Conservation (phyloP, 345 rosid genomes). For the Mangifera indica region DNA sequence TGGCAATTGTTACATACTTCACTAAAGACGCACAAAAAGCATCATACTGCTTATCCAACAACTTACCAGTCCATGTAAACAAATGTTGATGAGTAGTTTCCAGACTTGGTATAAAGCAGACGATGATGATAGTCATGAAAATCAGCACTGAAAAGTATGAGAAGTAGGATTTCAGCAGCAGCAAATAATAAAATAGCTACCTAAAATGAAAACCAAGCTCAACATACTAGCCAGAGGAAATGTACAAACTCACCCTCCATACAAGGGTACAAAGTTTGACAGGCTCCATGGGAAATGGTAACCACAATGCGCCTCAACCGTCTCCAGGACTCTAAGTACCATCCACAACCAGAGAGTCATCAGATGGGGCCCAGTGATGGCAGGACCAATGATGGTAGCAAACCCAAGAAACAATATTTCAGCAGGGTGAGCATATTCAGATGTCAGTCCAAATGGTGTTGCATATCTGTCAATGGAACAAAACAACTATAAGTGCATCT, state of each 20-base stretch:
- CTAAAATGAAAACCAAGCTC: not conserved
- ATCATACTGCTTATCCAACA: not conserved
- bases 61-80: constrained; percentile 95
- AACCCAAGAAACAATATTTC: constrained; percentile 94
- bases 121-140: constrained; percentile 99
- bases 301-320: constrained; percentile 99
- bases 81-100: constrained; percentile 94
- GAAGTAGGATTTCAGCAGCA: constrained; percentile 12
- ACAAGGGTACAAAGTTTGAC: constrained; percentile 85
- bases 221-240: not conserved
- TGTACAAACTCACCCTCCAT: constrained; percentile 79
- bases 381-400: constrained; percentile 93
- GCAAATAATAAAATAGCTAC: constrained; percentile 7
- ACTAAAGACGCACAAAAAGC: constrained; percentile 6
- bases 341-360: constrained; percentile 93
- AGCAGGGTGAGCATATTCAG: constrained; percentile 98
- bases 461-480: constrained; percentile 59
- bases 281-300: constrained; percentile 99
- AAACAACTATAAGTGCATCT: constrained; percentile 14
- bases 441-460: constrained; percentile 96
- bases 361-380: constrained; percentile 94
- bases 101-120: constrained; percentile 90
- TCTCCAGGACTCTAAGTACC: constrained; percentile 86
- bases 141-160: constrained; percentile 66
- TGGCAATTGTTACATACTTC: constrained; percentile 5